These are phyloP conservation scores for Gnaphalium uliginosum DNA, from an alignment of 129 eudicot genomes.

Conservation along the genomic window DNA sequence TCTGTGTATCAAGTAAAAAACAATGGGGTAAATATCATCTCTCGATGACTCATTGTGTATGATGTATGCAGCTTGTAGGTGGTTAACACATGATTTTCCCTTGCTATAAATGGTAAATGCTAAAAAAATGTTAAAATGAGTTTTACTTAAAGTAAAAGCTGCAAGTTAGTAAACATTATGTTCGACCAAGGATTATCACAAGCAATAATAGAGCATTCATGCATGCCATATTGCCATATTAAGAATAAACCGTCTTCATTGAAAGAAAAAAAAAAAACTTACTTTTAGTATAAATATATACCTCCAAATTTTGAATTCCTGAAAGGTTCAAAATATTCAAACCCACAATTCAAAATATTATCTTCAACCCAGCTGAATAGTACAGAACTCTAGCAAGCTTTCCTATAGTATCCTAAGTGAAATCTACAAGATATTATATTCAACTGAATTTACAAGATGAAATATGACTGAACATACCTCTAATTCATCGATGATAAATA, in stretches of 20 bases:
- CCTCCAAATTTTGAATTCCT: background rate
- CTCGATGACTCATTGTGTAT: too few species aligned
- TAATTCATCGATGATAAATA: background rate
- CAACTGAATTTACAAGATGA: background rate
- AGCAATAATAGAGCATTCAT: too few species aligned
- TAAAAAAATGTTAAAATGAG: too few species aligned
- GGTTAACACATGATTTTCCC: too few species aligned
- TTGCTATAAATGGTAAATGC: too few species aligned
- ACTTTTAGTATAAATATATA: background rate
- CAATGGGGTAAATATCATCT: too few species aligned
- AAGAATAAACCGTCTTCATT: background rate
- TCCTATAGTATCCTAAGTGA: slow-evolving; percentile 7
- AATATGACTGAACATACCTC: background rate
- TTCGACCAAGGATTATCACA: too few species aligned
- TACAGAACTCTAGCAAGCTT: background rate
- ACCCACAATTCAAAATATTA: background rate
- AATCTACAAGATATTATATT: background rate
- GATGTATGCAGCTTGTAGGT: too few species aligned
- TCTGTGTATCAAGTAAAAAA: too few species aligned
- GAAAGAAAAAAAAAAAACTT: background rate
- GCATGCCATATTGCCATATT: too few species aligned
- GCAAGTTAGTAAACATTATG: background rate
- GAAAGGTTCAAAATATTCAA: background rate
- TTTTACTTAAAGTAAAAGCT: too few species aligned
- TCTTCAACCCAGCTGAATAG: background rate